Evolutionary conservation across 768 basidiomycete species (phyloP).

Genomic region (Albatrellus ellisii): DNA sequence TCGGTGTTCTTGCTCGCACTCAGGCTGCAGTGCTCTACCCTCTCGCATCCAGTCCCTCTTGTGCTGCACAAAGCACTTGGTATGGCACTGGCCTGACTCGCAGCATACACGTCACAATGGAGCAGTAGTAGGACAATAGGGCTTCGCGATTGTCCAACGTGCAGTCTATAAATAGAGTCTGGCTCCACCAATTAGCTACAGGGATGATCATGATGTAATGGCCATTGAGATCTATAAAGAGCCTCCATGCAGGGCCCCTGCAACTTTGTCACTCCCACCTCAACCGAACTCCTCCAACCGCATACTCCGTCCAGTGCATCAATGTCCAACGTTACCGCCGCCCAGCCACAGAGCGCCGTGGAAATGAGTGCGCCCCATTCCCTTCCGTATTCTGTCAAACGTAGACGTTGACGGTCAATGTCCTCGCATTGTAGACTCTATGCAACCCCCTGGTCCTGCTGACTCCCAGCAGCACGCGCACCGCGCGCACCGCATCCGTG

Average conservation of each 20-base stretch:
- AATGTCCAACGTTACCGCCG: conserved; percentile 20
- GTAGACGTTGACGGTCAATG: neutral
- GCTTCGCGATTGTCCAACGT: too few relatives aligned
- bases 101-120: too few relatives aligned
- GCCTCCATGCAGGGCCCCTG: neutral
- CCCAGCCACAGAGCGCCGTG: conserved; percentile 46
- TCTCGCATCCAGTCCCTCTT: too few relatives aligned
- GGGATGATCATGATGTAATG: neutral
- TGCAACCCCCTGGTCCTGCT: conserved; percentile 29
- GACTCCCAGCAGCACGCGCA: conserved; percentile 21
- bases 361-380: conserved; percentile 44
- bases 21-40: too few relatives aligned
- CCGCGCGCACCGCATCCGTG: conserved; percentile 48
- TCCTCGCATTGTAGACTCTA: conserved; percentile 25
- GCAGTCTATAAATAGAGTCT: too few relatives aligned
- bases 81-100: too few relatives aligned
- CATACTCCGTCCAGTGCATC: neutral
- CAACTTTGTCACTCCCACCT: neutral
- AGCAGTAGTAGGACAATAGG: too few relatives aligned
- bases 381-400: neutral
- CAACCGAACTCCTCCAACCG: neutral
- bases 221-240: neutral
- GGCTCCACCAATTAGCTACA: conserved; percentile 9
- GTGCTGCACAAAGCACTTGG: too few relatives aligned
- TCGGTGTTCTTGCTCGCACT: too few relatives aligned